phyloP scores from a whole-genome alignment of 2,329 filamentous ascomycete genomes.

The Ascocoryne sarcoides region DNA sequence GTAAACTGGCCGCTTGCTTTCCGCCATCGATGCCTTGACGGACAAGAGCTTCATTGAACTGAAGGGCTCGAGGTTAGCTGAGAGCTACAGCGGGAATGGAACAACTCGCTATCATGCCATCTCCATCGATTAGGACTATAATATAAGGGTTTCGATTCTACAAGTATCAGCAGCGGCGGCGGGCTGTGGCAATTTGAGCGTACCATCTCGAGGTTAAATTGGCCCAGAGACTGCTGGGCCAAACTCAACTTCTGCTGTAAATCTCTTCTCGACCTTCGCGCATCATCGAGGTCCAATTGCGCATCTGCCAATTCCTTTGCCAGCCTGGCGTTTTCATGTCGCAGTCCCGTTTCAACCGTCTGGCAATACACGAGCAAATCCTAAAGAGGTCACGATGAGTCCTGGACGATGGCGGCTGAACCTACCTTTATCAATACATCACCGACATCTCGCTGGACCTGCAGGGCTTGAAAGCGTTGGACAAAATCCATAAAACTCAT shows the following conservation, averaged over 20 bases:
- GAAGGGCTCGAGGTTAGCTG: conserved; percentile 12
- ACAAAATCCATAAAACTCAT: conserved; percentile 38
- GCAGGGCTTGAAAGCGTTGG: conserved; percentile 37
- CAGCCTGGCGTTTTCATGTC: conserved; percentile 37
- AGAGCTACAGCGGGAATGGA: conserved; percentile 9
- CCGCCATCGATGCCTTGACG: conserved; percentile 40
- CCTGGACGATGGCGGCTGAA: no score
- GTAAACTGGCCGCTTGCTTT: conserved; percentile 33
- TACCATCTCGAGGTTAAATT: conserved; percentile 41
- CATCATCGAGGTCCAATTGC: conserved; percentile 42
- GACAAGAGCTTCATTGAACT: conserved; percentile 51
- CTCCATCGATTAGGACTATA: conserved; percentile 52
- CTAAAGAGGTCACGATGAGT: conserved; percentile 30
- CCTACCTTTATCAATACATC: conserved; percentile 41
- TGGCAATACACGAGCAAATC: conserved; percentile 41
- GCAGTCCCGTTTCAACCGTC: conserved; percentile 34
- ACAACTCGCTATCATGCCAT: conserved; percentile 47
- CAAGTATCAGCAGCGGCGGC: conserved; percentile 6
- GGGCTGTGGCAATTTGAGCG: conserved; percentile 1
- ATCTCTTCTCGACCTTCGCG: conserved; percentile 40
- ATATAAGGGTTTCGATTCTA: conserved; percentile 47
- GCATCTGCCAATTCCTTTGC: conserved; percentile 34
- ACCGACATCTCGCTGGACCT: conserved; percentile 33
- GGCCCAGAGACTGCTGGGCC: conserved; percentile 31
- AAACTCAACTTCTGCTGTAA: conserved; percentile 39